Evolutionary conservation across 495 filamentous ascomycete genomes (phyloP).

Genomic region (Podospora comata): DNA sequence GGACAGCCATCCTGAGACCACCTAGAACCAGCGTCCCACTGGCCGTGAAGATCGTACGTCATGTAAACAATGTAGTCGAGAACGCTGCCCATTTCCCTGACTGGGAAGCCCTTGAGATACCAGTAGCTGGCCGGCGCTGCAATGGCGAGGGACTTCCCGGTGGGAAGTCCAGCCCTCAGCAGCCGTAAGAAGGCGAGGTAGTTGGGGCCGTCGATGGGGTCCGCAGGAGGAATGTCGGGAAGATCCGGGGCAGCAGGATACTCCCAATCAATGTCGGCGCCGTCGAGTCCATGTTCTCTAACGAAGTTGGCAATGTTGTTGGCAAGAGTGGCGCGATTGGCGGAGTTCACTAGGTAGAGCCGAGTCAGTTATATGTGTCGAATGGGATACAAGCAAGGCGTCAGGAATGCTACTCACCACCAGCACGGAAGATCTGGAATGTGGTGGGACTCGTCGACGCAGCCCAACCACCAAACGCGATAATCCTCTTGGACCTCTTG

Average conservation of each 20-base stretch:
- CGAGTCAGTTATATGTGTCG: conserved; percentile 15
- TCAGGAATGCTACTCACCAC: background rate
- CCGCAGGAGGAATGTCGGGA: conserved; percentile 24
- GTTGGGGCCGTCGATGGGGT: conserved; percentile 20
- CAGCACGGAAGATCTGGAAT: background rate
- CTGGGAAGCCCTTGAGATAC: conserved; percentile 20
- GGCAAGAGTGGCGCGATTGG: conserved; percentile 26
- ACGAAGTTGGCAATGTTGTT: conserved; percentile 31
- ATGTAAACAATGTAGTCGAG: conserved; percentile 36
- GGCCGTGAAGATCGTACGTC: conserved; percentile 34
- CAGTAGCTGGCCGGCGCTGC: conserved; percentile 23
- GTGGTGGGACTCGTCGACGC: conserved; percentile 22
- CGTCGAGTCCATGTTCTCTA: conserved; percentile 34
- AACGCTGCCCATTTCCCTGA: conserved; percentile 19
- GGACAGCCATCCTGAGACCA: conserved; percentile 31
- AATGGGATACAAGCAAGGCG: background rate
- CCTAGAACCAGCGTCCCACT: conserved; percentile 22
- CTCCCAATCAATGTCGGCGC: conserved; percentile 43
- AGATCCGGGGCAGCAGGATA: conserved; percentile 39
- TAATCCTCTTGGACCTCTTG: conserved; percentile 30
- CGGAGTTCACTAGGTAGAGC: conserved; percentile 24
- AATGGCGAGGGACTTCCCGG: conserved; percentile 25
- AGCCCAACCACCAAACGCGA: conserved; percentile 42
- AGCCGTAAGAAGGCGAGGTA: conserved; percentile 25
- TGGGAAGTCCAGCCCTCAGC: conserved; percentile 19